Evolutionary conservation across 257 asterid genomes (phyloP).

Genomic region (Penstemon davidsonii): DNA sequence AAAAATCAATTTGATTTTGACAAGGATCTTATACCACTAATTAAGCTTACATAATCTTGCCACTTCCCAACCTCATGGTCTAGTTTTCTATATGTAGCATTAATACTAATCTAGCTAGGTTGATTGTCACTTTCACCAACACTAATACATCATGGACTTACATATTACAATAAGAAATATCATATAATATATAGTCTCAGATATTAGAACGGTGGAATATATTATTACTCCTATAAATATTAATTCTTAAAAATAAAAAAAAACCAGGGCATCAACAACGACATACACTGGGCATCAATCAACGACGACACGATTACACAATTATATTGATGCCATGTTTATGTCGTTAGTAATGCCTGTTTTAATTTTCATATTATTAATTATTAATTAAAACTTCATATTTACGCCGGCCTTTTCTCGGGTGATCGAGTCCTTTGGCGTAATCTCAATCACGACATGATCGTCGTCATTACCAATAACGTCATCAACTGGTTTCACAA

Average conservation of each 20-base stretch:
- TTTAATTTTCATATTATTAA: too few species aligned
- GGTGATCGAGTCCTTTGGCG: too few species aligned
- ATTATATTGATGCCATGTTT: too few species aligned
- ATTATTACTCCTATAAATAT: not conserved
- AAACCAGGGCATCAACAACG: too few species aligned
- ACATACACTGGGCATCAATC: too few species aligned
- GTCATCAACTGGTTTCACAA: conserved; percentile 49
- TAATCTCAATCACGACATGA: conserved; percentile 33
- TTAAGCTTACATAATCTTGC: not conserved
- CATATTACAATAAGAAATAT: not conserved
- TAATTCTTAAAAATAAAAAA: too few species aligned
- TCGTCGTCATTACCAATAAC: conserved; percentile 6
- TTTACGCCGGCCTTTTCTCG: too few species aligned
- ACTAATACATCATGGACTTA: conserved; percentile 41
- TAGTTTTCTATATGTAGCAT: not conserved
- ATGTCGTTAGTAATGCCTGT: too few species aligned
- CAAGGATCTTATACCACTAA: not conserved
- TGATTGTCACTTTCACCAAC: conserved; percentile 21
- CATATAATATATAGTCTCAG: conserved; percentile 23
- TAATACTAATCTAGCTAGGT: not conserved
- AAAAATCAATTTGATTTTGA: conserved; percentile 22
- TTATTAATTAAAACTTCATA: too few species aligned
- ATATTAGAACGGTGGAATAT: conserved; percentile 27
- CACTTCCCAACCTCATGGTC: not conserved
- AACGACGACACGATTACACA: too few species aligned